phyloP scores from a whole-genome alignment of 1,284 basidiomycete species.

The Boletellus dicymbophilus region DNA sequence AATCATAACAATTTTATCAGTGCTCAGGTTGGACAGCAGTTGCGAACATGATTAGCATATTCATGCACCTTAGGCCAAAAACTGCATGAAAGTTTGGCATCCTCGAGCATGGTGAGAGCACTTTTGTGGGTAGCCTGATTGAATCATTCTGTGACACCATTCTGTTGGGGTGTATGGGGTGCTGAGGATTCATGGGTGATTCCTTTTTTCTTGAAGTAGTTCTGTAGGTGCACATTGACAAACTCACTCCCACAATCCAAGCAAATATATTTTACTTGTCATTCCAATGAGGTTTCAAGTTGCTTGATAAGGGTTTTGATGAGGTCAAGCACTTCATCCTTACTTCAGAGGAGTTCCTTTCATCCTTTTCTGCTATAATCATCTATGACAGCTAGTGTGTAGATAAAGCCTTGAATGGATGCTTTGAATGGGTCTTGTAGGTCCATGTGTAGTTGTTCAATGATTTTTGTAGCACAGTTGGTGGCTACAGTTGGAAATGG shows the following conservation, averaged over 20 bases:
- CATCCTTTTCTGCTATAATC: neutral
- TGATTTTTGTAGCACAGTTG: neutral
- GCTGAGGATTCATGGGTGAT: neutral
- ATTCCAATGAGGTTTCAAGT: neutral
- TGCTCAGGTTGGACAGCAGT: neutral
- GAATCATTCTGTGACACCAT: neutral
- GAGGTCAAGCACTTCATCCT: neutral
- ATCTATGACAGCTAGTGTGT: constrained; percentile 5
- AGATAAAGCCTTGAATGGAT: constrained; percentile 2
- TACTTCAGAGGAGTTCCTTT: constrained; percentile 5
- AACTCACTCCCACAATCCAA: neutral
- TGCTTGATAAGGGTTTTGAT: neutral
- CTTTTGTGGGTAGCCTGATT: neutral
- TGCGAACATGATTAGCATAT: neutral
- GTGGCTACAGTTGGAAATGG: neutral
- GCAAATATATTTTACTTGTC: neutral
- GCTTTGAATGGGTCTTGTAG: constrained; percentile 2
- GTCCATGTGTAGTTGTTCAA: constrained; percentile 7
- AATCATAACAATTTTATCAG: neutral
- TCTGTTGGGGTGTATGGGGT: neutral
- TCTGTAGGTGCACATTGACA: neutral
- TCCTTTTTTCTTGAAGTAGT: neutral
- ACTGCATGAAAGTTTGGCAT: neutral
- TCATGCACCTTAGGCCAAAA: neutral
- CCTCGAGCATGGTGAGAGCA: neutral